Evolutionary conservation across 108 stramenopile species (phyloP).

Genomic region (Skeletonema potamos): DNA sequence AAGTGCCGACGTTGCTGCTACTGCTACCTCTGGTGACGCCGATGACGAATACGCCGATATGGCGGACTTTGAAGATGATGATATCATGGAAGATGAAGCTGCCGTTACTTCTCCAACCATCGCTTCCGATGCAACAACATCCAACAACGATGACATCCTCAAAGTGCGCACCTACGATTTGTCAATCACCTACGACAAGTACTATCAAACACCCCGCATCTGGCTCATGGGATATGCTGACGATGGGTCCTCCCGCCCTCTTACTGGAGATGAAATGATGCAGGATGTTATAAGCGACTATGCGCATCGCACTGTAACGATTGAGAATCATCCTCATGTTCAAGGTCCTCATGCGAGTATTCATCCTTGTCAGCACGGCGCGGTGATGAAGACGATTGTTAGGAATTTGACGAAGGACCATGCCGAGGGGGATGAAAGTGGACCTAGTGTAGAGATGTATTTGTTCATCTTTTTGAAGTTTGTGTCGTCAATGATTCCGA

Average conservation of each 20-base stretch:
- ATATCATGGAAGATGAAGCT: constrained; percentile 73
- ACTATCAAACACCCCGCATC: constrained; percentile 97
- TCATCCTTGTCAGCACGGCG: constrained; percentile 99
- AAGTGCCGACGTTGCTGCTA: background rate
- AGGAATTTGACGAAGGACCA: constrained; percentile 72
- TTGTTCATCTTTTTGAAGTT: constrained; percentile 99
- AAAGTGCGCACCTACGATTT: constrained; percentile 95
- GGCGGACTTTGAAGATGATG: constrained; percentile 87
- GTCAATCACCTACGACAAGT: constrained; percentile 97
- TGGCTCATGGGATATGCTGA: constrained; percentile 95
- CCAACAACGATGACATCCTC: constrained; percentile 56
- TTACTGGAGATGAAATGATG: constrained; percentile 92
- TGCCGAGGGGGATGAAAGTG: constrained; percentile 26
- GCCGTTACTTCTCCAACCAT: constrained; percentile 43
- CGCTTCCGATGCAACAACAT: constrained; percentile 2
- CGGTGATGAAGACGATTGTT: constrained; percentile 98
- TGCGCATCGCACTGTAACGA: constrained; percentile 97
- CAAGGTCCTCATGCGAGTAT: constrained; percentile 88
- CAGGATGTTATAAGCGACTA: constrained; percentile 98
- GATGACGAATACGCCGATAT: constrained; percentile 92
- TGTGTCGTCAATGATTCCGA: constrained; percentile 96
- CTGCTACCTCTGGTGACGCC: constrained; percentile 12
- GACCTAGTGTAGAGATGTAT: constrained; percentile 91
- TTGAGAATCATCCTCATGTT: constrained; percentile 96
- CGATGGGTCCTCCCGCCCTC: constrained; percentile 61